Conservation (phyloP, 2,329 filamentous ascomycete genomes). For the Sporothrix brunneoviolacea region DNA sequence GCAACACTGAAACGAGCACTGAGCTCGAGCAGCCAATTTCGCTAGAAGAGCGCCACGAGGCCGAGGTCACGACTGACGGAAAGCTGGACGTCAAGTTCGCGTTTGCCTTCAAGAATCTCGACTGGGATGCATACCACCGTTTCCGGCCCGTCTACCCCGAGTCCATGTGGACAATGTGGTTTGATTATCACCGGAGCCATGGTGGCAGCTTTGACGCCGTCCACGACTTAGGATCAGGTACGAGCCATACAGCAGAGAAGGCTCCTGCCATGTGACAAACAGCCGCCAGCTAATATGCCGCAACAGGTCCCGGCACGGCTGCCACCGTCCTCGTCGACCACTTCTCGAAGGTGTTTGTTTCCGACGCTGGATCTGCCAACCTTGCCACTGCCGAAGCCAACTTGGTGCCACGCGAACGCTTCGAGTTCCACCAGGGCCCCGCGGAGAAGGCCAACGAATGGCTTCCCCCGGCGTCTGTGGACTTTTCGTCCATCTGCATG, state of each 20-base stretch:
- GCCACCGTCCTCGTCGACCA: conserved; percentile 9
- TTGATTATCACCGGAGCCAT: conserved; percentile 14
- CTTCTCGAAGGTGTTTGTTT: conserved; percentile 15
- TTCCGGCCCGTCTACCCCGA: conserved; percentile 18
- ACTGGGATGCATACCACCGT: conserved; percentile 20
- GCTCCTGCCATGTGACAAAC: no score
- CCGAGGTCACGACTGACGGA: conserved; percentile 2
- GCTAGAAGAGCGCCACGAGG: conserved; percentile 16
- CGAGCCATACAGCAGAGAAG: no score
- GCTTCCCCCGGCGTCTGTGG: conserved; percentile 12
- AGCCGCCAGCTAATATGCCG: background rate
- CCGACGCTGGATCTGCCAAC: conserved; percentile 17
- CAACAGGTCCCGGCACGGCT: conserved; percentile 16
- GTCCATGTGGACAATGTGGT: conserved; percentile 18
- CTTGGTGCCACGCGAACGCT: conserved; percentile 7
- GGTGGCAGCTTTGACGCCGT: conserved; percentile 13
- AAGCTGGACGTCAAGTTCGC: conserved; percentile 15
- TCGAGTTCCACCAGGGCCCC: conserved; percentile 14
- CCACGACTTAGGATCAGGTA: conserved; percentile 14
- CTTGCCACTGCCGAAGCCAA: conserved; percentile 11
- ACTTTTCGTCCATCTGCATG: conserved; percentile 19
- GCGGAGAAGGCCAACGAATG: conserved; percentile 14
- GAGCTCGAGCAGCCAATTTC: no score
- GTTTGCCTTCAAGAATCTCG: conserved; percentile 19
- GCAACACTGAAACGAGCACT: background rate